Evolutionary conservation across 345 rosid genomes (phyloP), one percentile per base, ranked within the genome.

Genomic region (Viola odorata): DNA sequence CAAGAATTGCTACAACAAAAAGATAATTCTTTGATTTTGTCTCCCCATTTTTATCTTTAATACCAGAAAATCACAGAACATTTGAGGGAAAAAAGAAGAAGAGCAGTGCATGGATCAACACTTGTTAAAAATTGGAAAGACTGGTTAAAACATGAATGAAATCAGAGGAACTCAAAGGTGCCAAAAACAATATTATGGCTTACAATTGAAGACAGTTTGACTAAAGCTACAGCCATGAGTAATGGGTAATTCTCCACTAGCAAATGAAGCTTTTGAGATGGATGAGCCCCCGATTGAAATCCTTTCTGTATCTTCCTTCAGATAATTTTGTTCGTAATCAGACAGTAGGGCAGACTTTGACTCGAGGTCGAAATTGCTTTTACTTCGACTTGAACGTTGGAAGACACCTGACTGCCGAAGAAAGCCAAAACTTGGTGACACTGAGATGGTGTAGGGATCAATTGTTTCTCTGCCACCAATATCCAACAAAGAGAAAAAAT

Each of bases 161-260:
- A 7, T 44, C 12, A 15, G 12, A n/a, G 37, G 49, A 5, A 39
- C 64, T 23, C 44, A 64, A 48, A 61, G 44, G 50, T 42, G 16
- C 23, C 10, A 40, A 17, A 48, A 23, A n/a, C 5, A 11, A 16
- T 5, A 37, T 6, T 23, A 37, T 9, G 4, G 14, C 73, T 65
- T 83, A 89, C 99, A 75, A 68, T 89, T 89, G 78, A 92, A 92
- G 58, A 92, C 66, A 23, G 99, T 90, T 72, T 92, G 97, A 53
- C 82, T 85, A 59, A 87, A 62, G 72, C 82, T 89, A 63, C 97
- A 92, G 45, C 99, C 96, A 71, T 81, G 72, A 66, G 77, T 69
- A 76, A 75, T 50, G 3, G 88, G 86, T 8, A 82, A 61, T 40
- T 92, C 98, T 39, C 80, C 91, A 17, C 86, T 77, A 14, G 37